phyloP scores from a whole-genome alignment of 192 early-diverging fungal species.

The Funneliformis mosseae region DNA sequence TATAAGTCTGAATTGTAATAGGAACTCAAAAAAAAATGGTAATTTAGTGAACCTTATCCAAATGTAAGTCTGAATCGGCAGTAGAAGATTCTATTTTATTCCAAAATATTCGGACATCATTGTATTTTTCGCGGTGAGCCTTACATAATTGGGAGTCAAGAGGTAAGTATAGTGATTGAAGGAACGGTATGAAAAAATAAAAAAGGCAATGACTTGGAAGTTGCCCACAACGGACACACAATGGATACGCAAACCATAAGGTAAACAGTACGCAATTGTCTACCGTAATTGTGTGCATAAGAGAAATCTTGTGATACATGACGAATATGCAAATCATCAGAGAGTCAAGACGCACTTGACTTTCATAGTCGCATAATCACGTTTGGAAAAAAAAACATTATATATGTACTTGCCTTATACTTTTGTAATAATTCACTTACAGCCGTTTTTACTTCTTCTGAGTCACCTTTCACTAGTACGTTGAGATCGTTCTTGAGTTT shows the following conservation, averaged over 20 bases:
- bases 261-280: not conserved
- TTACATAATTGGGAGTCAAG: too few relatives aligned
- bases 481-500: not conserved
- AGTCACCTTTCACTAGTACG: too few relatives aligned
- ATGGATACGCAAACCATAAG: conserved; percentile 14
- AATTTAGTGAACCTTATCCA: conserved; percentile 10
- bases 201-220: not conserved
- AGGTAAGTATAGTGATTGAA: conserved; percentile 13
- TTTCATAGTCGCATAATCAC: not conserved
- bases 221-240: too few relatives aligned
- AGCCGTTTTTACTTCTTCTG: too few relatives aligned
- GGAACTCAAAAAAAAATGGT: not conserved
- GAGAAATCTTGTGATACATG: not conserved
- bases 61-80: not conserved
- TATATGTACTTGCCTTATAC: too few relatives aligned
- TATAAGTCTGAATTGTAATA: conserved; percentile 8
- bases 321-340: not conserved
- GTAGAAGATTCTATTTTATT: not conserved
- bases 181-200: conserved; percentile 6
- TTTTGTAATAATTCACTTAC: too few relatives aligned
- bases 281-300: conserved; percentile 10
- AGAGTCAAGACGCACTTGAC: not conserved
- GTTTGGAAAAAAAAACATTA: not conserved
- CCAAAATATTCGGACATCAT: conserved; percentile 4
- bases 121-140: conserved; percentile 6